Evolutionary conservation across 2,329 filamentous ascomycete genomes (phyloP).

Genomic region (Diaporthe aspalathi): DNA sequence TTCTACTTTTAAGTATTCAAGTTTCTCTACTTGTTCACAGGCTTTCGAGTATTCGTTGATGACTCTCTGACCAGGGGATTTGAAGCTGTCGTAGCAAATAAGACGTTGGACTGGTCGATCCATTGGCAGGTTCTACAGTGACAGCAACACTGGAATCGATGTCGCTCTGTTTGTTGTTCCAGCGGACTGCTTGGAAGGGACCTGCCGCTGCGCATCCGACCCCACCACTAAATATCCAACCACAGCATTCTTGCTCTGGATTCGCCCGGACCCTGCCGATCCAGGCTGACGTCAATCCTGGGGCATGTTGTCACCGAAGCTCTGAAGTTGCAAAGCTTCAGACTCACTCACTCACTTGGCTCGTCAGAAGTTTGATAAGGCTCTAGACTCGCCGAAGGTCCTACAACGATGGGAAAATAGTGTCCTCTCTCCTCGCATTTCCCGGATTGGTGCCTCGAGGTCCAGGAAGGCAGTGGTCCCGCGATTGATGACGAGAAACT

Average conservation of each 20-base stretch:
- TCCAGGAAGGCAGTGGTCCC: too few species aligned
- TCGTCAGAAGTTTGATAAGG: too few species aligned
- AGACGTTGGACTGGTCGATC: too few species aligned
- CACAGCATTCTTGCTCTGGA: background rate
- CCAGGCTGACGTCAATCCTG: slow-evolving; percentile 24
- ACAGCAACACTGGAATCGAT: background rate
- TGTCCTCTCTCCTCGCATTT: too few species aligned
- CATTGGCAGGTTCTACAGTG: background rate
- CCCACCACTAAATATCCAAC: slow-evolving; percentile 6
- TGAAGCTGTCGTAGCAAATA: background rate
- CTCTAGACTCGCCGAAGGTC: too few species aligned
- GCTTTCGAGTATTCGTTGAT: background rate
- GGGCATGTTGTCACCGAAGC: too few species aligned
- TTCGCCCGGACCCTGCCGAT: background rate
- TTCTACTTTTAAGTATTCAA: background rate
- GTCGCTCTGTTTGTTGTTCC: background rate
- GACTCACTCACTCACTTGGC: too few species aligned
- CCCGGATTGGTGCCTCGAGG: too few species aligned
- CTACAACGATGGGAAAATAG: background rate
- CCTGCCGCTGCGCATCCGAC: slow-evolving; percentile 3
- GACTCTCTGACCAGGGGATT: background rate
- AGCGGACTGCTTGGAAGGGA: background rate
- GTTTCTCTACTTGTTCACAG: too few species aligned
- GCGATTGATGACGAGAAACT: background rate
- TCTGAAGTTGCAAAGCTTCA: too few species aligned